A percentile compares a stretch with the other conserved stretches of the same genome.
phyloP scores from a whole-genome alignment of 805 yeast genomes.

The Saccharomycopsis olivae region DNA sequence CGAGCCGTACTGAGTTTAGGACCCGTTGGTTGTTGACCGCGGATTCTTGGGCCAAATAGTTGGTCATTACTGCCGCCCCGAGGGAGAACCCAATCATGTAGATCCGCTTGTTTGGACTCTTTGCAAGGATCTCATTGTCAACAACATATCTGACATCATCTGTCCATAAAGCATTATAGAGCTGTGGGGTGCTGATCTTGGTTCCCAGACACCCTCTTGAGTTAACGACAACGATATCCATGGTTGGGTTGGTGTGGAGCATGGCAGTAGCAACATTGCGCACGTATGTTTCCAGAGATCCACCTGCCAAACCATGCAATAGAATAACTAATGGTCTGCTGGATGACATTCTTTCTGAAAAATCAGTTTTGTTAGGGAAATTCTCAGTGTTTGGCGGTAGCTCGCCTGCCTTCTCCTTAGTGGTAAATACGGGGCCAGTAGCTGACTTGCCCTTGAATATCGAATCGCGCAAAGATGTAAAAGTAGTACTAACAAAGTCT shows the following conservation, averaged over 20 bases:
- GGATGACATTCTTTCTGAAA: conserved; percentile 26
- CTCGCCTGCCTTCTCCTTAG: conserved; percentile 21
- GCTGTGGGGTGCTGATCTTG: conserved; percentile 52
- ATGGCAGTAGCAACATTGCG: conserved; percentile 41
- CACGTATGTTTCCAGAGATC: conserved; percentile 72
- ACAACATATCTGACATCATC: conserved; percentile 55
- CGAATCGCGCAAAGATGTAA: not conserved
- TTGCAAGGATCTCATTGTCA: conserved; percentile 31
- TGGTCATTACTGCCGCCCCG: conserved; percentile 64
- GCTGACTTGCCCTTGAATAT: not conserved
- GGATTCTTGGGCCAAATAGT: conserved; percentile 56
- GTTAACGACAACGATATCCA: conserved; percentile 62
- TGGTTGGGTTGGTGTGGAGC: conserved; percentile 22
- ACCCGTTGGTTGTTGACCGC: conserved; percentile 31
- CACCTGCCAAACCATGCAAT: conserved; percentile 76
- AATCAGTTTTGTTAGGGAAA: conserved; percentile 32
- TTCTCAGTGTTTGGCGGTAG: conserved; percentile 46
- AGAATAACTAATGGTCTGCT: conserved; percentile 50
- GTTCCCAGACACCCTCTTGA: conserved; percentile 71
- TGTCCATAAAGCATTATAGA: conserved; percentile 65
- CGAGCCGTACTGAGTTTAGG: conserved; percentile 30
- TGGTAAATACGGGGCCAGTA: conserved; percentile 11
- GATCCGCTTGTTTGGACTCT: conserved; percentile 54
- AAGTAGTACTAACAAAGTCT: not conserved
- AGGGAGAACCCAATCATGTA: conserved; percentile 71